phyloP scores from a whole-genome alignment of 352 stramenopile genomes.

The Thalassiosira oceanica region DNA sequence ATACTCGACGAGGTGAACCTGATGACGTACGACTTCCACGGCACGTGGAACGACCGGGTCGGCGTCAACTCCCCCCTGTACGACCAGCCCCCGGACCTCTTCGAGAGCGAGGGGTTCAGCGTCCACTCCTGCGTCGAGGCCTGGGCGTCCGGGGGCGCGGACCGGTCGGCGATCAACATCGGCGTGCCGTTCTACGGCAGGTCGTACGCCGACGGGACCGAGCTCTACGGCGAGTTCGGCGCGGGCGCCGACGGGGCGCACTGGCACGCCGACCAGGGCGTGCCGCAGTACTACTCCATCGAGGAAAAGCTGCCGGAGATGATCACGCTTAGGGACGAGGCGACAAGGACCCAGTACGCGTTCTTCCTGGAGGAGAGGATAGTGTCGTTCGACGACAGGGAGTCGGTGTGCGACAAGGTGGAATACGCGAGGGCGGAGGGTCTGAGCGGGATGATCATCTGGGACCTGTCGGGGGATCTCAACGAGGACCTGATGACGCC shows the following conservation, averaged over 20 bases:
- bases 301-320: slow-evolving; percentile 44
- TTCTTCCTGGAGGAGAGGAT: slow-evolving; percentile 45
- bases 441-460: slow-evolving; percentile 25
- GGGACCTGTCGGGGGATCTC: slow-evolving; percentile 30
- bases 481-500: slow-evolving; percentile 8
- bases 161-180: slow-evolving; percentile 41
- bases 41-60: slow-evolving; percentile 29
- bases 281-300: slow-evolving; percentile 47
- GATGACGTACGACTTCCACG: slow-evolving; percentile 57
- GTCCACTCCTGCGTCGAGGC: slow-evolving; percentile 41
- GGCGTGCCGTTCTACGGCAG: slow-evolving; percentile 49
- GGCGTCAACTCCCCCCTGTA: slow-evolving; percentile 47
- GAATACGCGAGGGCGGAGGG: slow-evolving; percentile 29
- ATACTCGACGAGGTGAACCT: slow-evolving; percentile 47
- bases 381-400: slow-evolving; percentile 48
- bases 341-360: slow-evolving; percentile 49
- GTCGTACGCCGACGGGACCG: slow-evolving; percentile 19
- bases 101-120: slow-evolving; percentile 20
- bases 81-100: slow-evolving; percentile 27
- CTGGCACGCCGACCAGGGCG: slow-evolving; percentile 37
- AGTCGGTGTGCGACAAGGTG: slow-evolving; percentile 54
- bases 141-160: slow-evolving; percentile 34
- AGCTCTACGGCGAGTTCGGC: slow-evolving; percentile 22
- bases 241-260: slow-evolving; percentile 42
- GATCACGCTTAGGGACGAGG: slow-evolving; percentile 45